A percentile compares a stretch with the other conserved stretches of the same genome.
phyloP scores from a whole-genome alignment of 2,329 filamentous ascomycete species.

The Calonectria leucothoes region DNA sequence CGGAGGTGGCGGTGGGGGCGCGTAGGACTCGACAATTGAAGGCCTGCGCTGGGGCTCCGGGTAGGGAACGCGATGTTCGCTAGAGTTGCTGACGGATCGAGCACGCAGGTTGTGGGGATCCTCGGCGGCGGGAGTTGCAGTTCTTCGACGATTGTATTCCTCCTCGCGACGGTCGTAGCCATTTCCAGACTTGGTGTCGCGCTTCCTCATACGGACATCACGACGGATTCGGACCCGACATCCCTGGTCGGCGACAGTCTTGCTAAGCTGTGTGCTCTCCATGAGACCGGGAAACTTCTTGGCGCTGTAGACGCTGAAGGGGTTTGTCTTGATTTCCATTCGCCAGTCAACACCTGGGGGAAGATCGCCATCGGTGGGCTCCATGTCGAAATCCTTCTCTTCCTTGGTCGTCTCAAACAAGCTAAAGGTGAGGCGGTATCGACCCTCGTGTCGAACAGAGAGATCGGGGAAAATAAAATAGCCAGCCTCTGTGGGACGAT shows the following conservation, averaged over 20 bases:
- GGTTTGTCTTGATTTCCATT: slow-evolving; percentile 87
- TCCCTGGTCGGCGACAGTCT: slow-evolving; percentile 94
- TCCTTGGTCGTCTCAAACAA: slow-evolving; percentile 95
- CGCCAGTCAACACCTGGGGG: slow-evolving; percentile 77
- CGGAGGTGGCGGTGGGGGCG: slow-evolving; percentile 50
- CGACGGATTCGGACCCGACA: slow-evolving; percentile 95
- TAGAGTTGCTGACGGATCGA: slow-evolving; percentile 71
- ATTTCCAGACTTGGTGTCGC: slow-evolving; percentile 73
- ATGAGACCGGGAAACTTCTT: slow-evolving; percentile 98
- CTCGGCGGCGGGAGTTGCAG: slow-evolving; percentile 49
- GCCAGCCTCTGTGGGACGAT: slow-evolving; percentile 81
- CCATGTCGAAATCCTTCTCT: slow-evolving; percentile 78
- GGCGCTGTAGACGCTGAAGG: slow-evolving; percentile 92
- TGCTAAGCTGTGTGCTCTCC: slow-evolving; percentile 89
- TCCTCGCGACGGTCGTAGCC: slow-evolving; percentile 72
- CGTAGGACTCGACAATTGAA: slow-evolving; percentile 60
- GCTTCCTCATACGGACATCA: slow-evolving; percentile 91
- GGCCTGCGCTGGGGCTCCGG: slow-evolving; percentile 57
- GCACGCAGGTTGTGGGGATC: slow-evolving; percentile 56
- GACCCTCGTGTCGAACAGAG: slow-evolving; percentile 94
- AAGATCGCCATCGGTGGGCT: slow-evolving; percentile 59
- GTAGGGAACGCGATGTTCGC: slow-evolving; percentile 59
- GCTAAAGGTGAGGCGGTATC: slow-evolving; percentile 91
- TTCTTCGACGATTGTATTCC: slow-evolving; percentile 60
- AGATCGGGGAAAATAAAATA: slow-evolving; percentile 99